These are phyloP conservation scores for Penicillium sp. DNA, from an alignment of 2,329 filamentous ascomycete species.

Conservation along the genomic window DNA sequence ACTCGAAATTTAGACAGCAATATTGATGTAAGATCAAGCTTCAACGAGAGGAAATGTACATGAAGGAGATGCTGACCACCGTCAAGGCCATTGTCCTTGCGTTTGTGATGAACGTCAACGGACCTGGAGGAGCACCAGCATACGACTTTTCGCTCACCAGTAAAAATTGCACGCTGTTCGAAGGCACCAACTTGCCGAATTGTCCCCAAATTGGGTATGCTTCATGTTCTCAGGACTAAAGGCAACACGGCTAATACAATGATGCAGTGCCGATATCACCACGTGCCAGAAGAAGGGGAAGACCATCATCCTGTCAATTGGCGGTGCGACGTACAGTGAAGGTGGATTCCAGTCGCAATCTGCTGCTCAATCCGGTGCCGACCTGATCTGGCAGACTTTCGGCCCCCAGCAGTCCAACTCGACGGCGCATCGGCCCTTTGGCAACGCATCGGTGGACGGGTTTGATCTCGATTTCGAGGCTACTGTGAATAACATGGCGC, in stretches of 20 bases:
- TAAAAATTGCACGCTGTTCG: slow-evolving; percentile 52
- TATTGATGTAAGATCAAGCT: slow-evolving; percentile 11
- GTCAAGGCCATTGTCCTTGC: no score
- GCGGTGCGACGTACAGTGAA: slow-evolving; percentile 61
- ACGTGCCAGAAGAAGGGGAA: slow-evolving; percentile 59
- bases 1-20: slow-evolving; percentile 18
- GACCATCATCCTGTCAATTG: slow-evolving; percentile 63
- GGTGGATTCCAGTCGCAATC: slow-evolving; percentile 53
- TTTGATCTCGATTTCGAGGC: slow-evolving; percentile 71
- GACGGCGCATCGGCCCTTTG: slow-evolving; percentile 58
- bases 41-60: neutral
- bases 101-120: slow-evolving; percentile 48
- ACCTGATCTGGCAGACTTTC: slow-evolving; percentile 62
- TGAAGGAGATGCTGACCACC: slow-evolving; percentile 56
- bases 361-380: slow-evolving; percentile 49
- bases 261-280: slow-evolving; percentile 40
- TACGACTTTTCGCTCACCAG: slow-evolving; percentile 59
- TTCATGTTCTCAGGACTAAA: no score
- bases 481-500: slow-evolving; percentile 49
- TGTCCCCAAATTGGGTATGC: slow-evolving; percentile 57
- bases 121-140: slow-evolving; percentile 41
- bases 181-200: slow-evolving; percentile 49
- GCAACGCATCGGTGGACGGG: slow-evolving; percentile 57
- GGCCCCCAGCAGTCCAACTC: slow-evolving; percentile 49
- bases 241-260: slow-evolving; percentile 15